Percentiles rank a stretch among this genome's conserved stretches.
phyloP scores from a whole-genome alignment of 163 green algal species.

The Chlamydomonas reinhardtii region DNA sequence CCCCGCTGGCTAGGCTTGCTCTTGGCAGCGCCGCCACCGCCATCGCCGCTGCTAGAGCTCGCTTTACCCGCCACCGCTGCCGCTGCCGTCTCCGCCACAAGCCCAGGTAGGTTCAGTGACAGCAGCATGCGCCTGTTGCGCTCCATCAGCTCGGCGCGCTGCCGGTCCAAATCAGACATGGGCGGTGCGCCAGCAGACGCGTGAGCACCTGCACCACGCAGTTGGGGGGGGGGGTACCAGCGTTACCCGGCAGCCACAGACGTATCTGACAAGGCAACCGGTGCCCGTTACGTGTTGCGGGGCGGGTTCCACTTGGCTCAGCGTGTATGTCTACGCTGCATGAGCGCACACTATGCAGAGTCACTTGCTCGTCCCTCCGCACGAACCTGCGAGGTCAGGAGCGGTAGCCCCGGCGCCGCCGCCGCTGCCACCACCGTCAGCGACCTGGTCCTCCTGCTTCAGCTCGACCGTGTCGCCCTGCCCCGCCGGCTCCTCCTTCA shows the following conservation, averaged over 20 bases:
- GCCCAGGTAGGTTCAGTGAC: slow-evolving; percentile 51
- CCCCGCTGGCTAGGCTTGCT: slow-evolving; percentile 30
- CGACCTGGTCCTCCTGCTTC: not conserved
- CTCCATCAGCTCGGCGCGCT: slow-evolving; percentile 54
- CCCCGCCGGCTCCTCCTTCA: too few species aligned
- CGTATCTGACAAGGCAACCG: too few species aligned
- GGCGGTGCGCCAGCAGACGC: not conserved
- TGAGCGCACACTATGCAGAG: too few species aligned
- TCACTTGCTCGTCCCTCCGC: too few species aligned
- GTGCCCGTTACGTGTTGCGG: too few species aligned
- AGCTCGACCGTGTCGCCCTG: too few species aligned
- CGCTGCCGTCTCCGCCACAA: slow-evolving; percentile 50
- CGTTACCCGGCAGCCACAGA: too few species aligned
- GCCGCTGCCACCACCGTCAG: not conserved
- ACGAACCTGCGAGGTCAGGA: too few species aligned
- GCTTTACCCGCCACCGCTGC: not conserved
- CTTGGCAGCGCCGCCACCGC: not conserved
- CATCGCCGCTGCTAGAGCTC: not conserved
- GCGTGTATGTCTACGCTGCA: too few species aligned
- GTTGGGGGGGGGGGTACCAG: too few species aligned
- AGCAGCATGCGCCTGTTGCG: slow-evolving; percentile 51
- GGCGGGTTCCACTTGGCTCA: too few species aligned
- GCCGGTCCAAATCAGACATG: slow-evolving; percentile 37
- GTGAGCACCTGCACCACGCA: too few species aligned
- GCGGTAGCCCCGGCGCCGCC: not conserved